These are phyloP conservation scores for Microbotryum violaceum DNA, from an alignment of 1,284 basidiomycete species.

Conservation along the genomic window DNA sequence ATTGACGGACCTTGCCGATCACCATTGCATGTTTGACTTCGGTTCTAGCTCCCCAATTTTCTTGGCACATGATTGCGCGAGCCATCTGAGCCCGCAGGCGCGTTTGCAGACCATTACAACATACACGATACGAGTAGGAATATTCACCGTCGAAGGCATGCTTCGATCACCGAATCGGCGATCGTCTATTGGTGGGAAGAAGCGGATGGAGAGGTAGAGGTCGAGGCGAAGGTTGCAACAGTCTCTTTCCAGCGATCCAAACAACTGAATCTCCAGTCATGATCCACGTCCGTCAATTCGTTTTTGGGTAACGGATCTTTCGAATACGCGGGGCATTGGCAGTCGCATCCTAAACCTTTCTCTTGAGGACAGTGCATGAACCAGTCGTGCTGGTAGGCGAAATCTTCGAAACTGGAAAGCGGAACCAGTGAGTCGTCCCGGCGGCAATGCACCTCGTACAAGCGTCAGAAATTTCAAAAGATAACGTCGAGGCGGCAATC, in stretches of 20 bases:
- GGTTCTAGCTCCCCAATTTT: no score
- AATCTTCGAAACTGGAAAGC: constrained; percentile 30
- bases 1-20: no score
- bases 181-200: no score
- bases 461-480: background rate
- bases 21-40: no score
- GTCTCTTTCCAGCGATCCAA: constrained; percentile 9
- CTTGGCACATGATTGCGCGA: no score
- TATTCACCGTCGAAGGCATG: no score
- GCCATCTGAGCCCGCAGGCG: no score
- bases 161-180: no score
- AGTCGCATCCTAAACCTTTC: constrained; percentile 13
- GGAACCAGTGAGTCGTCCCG: background rate
- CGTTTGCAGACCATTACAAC: no score
- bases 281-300: constrained; percentile 3
- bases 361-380: constrained; percentile 31
- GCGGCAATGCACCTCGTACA: background rate
- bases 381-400: constrained; percentile 35
- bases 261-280: constrained; percentile 15
- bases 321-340: constrained; percentile 14
- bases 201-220: no score
- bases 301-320: constrained; percentile 2
- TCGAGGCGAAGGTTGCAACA: background rate
- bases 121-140: no score
- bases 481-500: no score